phyloP scores from a whole-genome alignment of 1,284 basidiomycete genomes.

The Grifola frondosa region DNA sequence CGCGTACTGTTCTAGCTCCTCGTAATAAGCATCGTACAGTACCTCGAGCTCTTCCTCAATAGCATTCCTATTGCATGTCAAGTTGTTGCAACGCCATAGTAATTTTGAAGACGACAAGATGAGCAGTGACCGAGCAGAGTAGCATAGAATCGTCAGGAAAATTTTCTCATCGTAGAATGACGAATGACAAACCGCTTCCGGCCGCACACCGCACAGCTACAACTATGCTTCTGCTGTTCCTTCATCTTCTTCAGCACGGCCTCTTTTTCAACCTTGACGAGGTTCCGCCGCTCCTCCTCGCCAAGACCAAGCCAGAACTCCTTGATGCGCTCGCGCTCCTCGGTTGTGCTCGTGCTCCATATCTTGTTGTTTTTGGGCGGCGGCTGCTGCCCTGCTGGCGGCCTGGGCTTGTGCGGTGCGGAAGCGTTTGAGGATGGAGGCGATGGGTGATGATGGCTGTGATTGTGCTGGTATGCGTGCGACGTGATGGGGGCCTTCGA shows the following conservation, averaged over 20 bases:
- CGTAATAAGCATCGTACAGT: slow-evolving; percentile 99
- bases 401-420: slow-evolving; percentile 46
- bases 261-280: slow-evolving; percentile 97
- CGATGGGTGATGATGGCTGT: slow-evolving; percentile 65
- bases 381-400: slow-evolving; percentile 36
- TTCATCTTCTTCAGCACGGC: slow-evolving; percentile 98
- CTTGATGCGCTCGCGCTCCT: slow-evolving; percentile 96
- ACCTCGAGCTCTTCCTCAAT: slow-evolving; percentile 99
- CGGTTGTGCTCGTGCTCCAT: slow-evolving; percentile 86
- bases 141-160: slow-evolving; percentile 39
- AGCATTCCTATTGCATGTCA: slow-evolving; percentile 63
- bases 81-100: slow-evolving; percentile 12
- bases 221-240: slow-evolving; percentile 96
- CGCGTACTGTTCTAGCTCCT: slow-evolving; percentile 98
- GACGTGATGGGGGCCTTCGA: slow-evolving; percentile 65
- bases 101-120: slow-evolving; percentile 16
- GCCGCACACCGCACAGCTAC: slow-evolving; percentile 95
- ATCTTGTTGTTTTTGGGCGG: slow-evolving; percentile 60
- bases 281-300: slow-evolving; percentile 85
- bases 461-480: slow-evolving; percentile 52
- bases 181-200: slow-evolving; percentile 81
- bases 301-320: slow-evolving; percentile 94
- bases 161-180: slow-evolving; percentile 21
- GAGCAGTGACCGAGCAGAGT: slow-evolving; percentile 18
- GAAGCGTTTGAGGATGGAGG: slow-evolving; percentile 67